These are phyloP conservation scores for Zizania palustris DNA, from an alignment of 202 grass and related monocot species.

Conservation along the genomic window DNA sequence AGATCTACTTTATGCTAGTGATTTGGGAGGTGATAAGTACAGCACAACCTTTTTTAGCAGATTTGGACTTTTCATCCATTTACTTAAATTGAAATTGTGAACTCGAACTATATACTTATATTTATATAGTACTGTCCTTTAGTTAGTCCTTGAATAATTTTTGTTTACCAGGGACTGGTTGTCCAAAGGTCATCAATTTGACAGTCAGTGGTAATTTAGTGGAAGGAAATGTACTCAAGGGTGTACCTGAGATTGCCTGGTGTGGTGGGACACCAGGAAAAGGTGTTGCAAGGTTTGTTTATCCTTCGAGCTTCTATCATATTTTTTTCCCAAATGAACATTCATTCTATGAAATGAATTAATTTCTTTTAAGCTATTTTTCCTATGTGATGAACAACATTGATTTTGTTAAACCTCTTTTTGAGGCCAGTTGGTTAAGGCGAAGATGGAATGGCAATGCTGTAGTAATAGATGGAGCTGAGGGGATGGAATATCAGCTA, in stretches of 20 bases:
- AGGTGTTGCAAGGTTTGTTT: slow-evolving; percentile 82
- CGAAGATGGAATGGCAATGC: slow-evolving; percentile 67
- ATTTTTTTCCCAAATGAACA: slow-evolving; percentile 14
- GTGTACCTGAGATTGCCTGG: slow-evolving; percentile 90
- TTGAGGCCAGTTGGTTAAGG: slow-evolving; percentile 75
- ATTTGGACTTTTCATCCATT: slow-evolving; percentile 1
- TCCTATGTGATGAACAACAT: slow-evolving; percentile 21
- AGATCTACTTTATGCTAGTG: background rate
- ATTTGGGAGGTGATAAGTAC: background rate
- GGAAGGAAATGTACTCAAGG: slow-evolving; percentile 85
- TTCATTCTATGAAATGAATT: background rate
- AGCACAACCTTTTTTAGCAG: background rate
- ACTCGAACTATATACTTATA: slow-evolving; percentile 8
- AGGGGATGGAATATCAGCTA: slow-evolving; percentile 79
- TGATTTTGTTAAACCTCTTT: slow-evolving; percentile 41
- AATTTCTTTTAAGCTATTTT: slow-evolving; percentile 23
- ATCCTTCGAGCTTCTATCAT: slow-evolving; percentile 24
- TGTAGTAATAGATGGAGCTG: slow-evolving; percentile 68
- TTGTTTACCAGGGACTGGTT: slow-evolving; percentile 78
- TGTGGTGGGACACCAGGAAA: slow-evolving; percentile 88
- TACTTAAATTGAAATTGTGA: background rate
- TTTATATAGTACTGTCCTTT: no score
- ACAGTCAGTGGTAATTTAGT: slow-evolving; percentile 75
- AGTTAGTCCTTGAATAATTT: slow-evolving; percentile 34
- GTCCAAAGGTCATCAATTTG: slow-evolving; percentile 84